phyloP scores from a whole-genome alignment of 441 rosid genomes.

The Rhodomyrtus psidioides region DNA sequence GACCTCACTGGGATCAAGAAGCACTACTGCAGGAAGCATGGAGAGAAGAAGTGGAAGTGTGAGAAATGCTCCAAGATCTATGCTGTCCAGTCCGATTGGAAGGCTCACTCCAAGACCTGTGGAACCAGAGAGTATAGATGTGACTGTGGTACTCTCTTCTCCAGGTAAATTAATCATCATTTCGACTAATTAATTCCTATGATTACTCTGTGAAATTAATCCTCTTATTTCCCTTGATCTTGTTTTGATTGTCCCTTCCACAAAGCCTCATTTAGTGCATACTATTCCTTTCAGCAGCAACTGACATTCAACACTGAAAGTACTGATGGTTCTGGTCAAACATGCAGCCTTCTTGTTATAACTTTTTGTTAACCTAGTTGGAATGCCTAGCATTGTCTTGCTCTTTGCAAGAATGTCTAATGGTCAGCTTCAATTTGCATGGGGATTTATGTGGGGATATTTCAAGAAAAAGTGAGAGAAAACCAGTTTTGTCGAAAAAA shows the following conservation, averaged over 20 bases:
- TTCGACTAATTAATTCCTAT: neutral
- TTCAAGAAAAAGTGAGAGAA: constrained; percentile 25
- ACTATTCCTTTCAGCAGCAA: neutral
- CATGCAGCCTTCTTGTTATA: neutral
- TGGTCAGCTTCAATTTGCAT: constrained; percentile 21
- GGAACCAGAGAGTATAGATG: constrained; percentile 83
- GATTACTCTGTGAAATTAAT: neutral
- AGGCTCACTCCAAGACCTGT: constrained; percentile 33
- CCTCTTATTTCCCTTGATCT: neutral
- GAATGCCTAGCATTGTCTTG: neutral
- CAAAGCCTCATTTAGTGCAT: neutral
- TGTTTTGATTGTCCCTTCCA: neutral
- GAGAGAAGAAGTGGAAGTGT: constrained; percentile 24
- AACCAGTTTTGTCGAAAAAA: constrained; percentile 4
- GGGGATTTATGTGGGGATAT: constrained; percentile 26
- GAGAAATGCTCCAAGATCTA: constrained; percentile 16
- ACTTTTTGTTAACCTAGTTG: neutral
- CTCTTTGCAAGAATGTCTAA: neutral
- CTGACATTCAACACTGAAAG: neutral
- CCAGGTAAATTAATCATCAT: constrained; percentile 34
- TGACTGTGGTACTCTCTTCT: constrained; percentile 89
- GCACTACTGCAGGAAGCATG: constrained; percentile 20
- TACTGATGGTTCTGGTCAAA: neutral
- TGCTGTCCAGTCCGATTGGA: constrained; percentile 22
- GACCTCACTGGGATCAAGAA: constrained; percentile 22